Base-by-base conservation (phyloP, 768 basidiomycete genomes). In the Pulveroboletus sp. region DNA sequence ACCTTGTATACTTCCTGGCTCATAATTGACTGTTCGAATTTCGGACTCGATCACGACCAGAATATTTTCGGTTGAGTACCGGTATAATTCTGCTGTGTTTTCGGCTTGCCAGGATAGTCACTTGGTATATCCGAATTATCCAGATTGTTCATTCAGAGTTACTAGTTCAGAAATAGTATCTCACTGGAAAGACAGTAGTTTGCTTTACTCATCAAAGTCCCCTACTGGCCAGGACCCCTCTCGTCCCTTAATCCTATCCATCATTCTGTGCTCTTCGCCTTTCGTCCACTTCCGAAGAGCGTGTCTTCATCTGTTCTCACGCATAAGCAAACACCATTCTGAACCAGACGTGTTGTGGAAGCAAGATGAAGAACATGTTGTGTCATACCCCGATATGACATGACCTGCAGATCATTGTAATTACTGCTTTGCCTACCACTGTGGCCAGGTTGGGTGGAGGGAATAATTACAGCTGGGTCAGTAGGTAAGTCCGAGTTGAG, bases 401-500 rank as follows among this genome's bases (percentile, higher is more conserved):
- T 19, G 30, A 17, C 9, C 36, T n/a, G 7, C 19, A 76, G 73
- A 74, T 73, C 8, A 73, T 76, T 41, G 75, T 77, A 4, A 67
- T 76, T 0, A 79, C 76, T 12, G 76, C 79, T 5, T 60, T 79
- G 13, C 78, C 79, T 2, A 78, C 77, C 2, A 78, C 79, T 26
- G 73, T 75, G 7, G 63, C 64, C 3, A 66, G 75, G 32, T 62
- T 80, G 1, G 72, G 74, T 16, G 74, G 73, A 4, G 73, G 71
- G 1, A 69, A 65, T 16, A 71, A 73, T 7, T 79, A 79, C 51
- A 68, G 73, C 13, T 79, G 77, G 78, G 74, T 79, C 9, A 74
- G 76, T 36, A 75, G 68, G 73, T 73, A 44, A 13, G 57, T 35
- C 29, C 14, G 26, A 14, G 8, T 12, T 29, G 14, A 12, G 12